Conservation (phyloP, 352 stramenopile genomes). For the Phytopythium cucurbitacearum region DNA sequence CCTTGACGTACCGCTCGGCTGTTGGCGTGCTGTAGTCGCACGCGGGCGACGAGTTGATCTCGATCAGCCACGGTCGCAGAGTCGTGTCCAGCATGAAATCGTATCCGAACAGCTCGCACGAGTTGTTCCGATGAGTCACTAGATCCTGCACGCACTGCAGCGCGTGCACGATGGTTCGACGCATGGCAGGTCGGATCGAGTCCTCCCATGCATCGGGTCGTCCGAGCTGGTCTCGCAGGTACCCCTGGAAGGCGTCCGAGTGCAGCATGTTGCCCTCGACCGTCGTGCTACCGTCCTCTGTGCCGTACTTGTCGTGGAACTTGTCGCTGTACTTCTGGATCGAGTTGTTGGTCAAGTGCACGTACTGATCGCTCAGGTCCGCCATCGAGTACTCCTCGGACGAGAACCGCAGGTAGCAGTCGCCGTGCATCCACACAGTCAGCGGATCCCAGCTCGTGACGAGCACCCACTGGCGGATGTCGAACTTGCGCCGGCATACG, state of each 20-base stretch:
- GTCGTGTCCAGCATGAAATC: slow-evolving; percentile 93
- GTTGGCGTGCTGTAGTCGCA: slow-evolving; percentile 93
- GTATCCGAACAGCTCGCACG: slow-evolving; percentile 92
- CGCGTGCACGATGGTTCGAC: slow-evolving; percentile 79
- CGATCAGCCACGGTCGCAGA: slow-evolving; percentile 87
- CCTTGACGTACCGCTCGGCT: slow-evolving; percentile 86
- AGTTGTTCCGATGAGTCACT: slow-evolving; percentile 86
- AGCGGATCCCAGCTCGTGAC: slow-evolving; percentile 92
- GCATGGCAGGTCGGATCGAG: slow-evolving; percentile 77
- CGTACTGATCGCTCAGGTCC: slow-evolving; percentile 84
- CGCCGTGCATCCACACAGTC: slow-evolving; percentile 90
- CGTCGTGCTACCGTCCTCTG: slow-evolving; percentile 51
- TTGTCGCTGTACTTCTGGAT: slow-evolving; percentile 92
- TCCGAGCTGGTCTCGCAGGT: slow-evolving; percentile 27
- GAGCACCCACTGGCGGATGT: slow-evolving; percentile 92
- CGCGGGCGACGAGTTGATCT: slow-evolving; percentile 91
- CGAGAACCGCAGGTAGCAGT: slow-evolving; percentile 92
- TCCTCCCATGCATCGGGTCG: slow-evolving; percentile 33
- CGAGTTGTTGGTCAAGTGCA: slow-evolving; percentile 94
- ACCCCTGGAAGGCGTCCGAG: slow-evolving; percentile 68
- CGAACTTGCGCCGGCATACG: slow-evolving; percentile 88
- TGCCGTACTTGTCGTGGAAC: slow-evolving; percentile 77
- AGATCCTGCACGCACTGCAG: slow-evolving; percentile 86
- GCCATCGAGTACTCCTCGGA: slow-evolving; percentile 79
- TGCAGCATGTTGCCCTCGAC: slow-evolving; percentile 76